Percentiles rank a stretch among this genome's conserved stretches.
phyloP scores from a whole-genome alignment of 148 eudicot species.

The Rhododendron mucronatum region DNA sequence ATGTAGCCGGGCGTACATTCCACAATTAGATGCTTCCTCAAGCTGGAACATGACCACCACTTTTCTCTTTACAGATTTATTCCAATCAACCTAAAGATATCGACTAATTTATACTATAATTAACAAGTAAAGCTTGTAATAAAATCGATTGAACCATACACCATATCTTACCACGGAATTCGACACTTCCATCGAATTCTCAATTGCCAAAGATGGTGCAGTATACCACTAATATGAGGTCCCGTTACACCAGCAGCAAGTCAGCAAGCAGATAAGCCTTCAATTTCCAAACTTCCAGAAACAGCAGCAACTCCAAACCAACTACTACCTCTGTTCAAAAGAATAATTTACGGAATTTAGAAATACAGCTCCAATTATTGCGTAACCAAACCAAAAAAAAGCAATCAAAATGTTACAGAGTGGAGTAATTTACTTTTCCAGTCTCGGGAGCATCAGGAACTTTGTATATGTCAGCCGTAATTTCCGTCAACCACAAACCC shows the following conservation, averaged over 20 bases:
- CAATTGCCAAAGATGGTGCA: slow-evolving; percentile 7
- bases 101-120: not conserved
- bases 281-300: not conserved
- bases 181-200: slow-evolving; percentile 2
- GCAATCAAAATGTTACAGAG: not conserved
- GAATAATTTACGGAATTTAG: not conserved
- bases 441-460: slow-evolving; percentile 33
- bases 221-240: not conserved
- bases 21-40: slow-evolving; percentile 3
- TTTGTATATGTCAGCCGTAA: slow-evolving; percentile 40
- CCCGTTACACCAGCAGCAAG: not conserved
- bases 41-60: not conserved
- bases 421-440: slow-evolving; percentile 22
- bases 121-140: slow-evolving; percentile 1
- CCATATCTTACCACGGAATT: slow-evolving; percentile 1
- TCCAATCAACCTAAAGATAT: not conserved
- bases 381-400: not conserved
- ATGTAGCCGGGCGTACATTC: not conserved
- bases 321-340: not conserved
- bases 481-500: slow-evolving; percentile 46
- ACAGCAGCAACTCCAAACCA: slow-evolving; percentile 5
- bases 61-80: slow-evolving; percentile 3
- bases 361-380: not conserved
- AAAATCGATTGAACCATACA: not conserved
- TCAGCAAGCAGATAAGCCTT: slow-evolving; percentile 4